phyloP scores from a whole-genome alignment of 2,329 filamentous ascomycete genomes.

The Ceratocystis alfenasii region DNA sequence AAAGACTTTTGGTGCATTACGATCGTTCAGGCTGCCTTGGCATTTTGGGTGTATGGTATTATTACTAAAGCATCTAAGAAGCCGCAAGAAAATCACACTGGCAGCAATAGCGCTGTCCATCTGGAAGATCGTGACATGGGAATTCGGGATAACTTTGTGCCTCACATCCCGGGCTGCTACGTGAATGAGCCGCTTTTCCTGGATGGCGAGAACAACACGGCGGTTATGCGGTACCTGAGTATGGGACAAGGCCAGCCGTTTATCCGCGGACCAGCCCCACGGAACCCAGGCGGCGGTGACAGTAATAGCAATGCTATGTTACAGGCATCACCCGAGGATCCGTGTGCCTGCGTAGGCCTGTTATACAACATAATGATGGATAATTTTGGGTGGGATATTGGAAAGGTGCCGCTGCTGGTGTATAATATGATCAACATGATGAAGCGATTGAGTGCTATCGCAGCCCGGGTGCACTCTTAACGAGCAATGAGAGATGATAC shows the following conservation, averaged over 20 bases:
- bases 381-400: slow-evolving; percentile 38
- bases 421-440: slow-evolving; percentile 56
- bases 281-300: background rate
- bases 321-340: slow-evolving; percentile 41
- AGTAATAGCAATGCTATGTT: slow-evolving; percentile 22
- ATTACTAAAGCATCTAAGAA: slow-evolving; percentile 31
- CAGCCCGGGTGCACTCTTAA: slow-evolving; percentile 28
- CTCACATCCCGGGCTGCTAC: slow-evolving; percentile 27
- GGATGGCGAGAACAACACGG: slow-evolving; percentile 43
- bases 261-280: slow-evolving; percentile 31
- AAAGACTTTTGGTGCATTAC: slow-evolving; percentile 57
- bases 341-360: slow-evolving; percentile 46
- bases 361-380: slow-evolving; percentile 44
- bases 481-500: background rate
- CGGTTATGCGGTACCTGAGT: slow-evolving; percentile 45
- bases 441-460: slow-evolving; percentile 42
- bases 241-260: slow-evolving; percentile 44
- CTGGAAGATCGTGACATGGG: background rate
- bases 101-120: background rate
- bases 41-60: slow-evolving; percentile 58
- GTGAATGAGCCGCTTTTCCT: slow-evolving; percentile 37
- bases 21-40: slow-evolving; percentile 55
- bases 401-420: slow-evolving; percentile 46
- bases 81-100: slow-evolving; percentile 23
- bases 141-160: slow-evolving; percentile 22